phyloP scores from a whole-genome alignment of 2,329 filamentous ascomycete species.

The Bipolaris victoriae region DNA sequence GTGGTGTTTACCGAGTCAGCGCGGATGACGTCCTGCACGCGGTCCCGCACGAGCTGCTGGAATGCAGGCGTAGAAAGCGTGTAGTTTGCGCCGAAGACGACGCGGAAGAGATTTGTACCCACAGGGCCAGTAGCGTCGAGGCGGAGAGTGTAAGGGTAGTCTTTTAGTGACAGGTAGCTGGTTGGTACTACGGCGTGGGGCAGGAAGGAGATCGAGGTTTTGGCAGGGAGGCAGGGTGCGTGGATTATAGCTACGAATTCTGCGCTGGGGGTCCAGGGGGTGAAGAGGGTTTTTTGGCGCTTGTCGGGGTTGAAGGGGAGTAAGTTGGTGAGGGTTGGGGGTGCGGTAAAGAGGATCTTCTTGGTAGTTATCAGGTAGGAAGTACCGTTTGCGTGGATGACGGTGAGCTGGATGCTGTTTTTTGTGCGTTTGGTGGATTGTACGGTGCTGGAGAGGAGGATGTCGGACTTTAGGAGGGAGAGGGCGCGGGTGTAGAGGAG shows the following conservation, averaged over 20 bases:
- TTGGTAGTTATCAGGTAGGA: conserved; percentile 26
- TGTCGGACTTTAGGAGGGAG: conserved; percentile 19
- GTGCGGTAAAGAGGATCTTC: conserved; percentile 25
- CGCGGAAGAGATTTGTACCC: conserved; percentile 22
- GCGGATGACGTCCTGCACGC: conserved; percentile 13
- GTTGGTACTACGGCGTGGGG: conserved; percentile 12
- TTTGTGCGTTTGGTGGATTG: conserved; percentile 6
- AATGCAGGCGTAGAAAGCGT: conserved; percentile 14
- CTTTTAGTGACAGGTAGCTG: conserved; percentile 24
- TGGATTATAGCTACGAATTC: conserved; percentile 23
- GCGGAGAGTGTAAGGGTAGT: conserved; percentile 25
- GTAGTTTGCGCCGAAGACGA: conserved; percentile 23
- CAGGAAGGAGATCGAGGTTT: conserved; percentile 21
- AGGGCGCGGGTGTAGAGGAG: conserved; percentile 32
- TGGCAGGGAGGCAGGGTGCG: conserved; percentile 30
- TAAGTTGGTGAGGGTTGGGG: conserved; percentile 19
- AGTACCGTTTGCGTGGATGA: conserved; percentile 9
- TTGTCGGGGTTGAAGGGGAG: conserved; percentile 18
- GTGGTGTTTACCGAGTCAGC: neutral
- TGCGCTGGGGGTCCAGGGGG: conserved; percentile 11
- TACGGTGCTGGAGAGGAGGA: conserved; percentile 20
- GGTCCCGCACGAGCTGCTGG: conserved; percentile 6
- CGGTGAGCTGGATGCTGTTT: conserved; percentile 8
- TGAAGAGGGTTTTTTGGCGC: conserved; percentile 21
- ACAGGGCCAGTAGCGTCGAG: conserved; percentile 27